Base-by-base conservation (phyloP, 202 grass and related monocot species). In the Bolboschoenoplectus hybrid region DNA sequence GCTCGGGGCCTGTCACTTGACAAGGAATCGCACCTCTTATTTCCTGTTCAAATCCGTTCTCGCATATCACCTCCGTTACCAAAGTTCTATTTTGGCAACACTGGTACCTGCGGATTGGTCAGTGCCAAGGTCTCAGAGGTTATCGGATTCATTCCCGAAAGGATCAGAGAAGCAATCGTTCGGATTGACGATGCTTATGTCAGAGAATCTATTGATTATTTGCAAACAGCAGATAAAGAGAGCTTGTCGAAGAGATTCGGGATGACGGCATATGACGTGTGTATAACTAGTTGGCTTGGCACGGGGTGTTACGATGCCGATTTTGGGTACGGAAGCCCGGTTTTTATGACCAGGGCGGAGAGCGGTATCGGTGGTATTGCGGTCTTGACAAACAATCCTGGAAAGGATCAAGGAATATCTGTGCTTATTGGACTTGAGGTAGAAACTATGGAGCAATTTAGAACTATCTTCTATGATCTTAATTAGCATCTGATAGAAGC, bases 261-360 rank as follows among this genome's bases (percentile, higher is more conserved):
- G 41, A 52, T 77, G 19, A 66, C 73, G 0, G 44, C 69, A 0
- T 80, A 80, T 62, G 84, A 84, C 13, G 1, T 88, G 55, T 36
- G 41, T 9, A 45, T 84, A 43, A 68, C 71, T 3, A 88, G 86
- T 63, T 90, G 89, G 89, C 82, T 85, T 50, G 50, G 63, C 3
- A 44, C 87, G 39, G 63, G 6, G n/a, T 68, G 47, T 35, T 87
- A 85, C 40, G 85, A 85, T 45, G 85, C 85, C 0, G 66, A 90
- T 74, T 90, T 90, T n/a, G 89, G 89, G 52, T 90, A 85, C 53
- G 89, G 89, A n/a, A 38, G 64, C n/a, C 86, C 86, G 12, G 32
- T 40, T 19, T 83, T 62, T 43, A 35, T 84, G 57, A 32, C 69
- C 0, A 11, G 20, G 6, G 69, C 86, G 1, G 57, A 84, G 3